phyloP scores from a whole-genome alignment of 306 rosid species.

The Fragaria nilgerrensis region DNA sequence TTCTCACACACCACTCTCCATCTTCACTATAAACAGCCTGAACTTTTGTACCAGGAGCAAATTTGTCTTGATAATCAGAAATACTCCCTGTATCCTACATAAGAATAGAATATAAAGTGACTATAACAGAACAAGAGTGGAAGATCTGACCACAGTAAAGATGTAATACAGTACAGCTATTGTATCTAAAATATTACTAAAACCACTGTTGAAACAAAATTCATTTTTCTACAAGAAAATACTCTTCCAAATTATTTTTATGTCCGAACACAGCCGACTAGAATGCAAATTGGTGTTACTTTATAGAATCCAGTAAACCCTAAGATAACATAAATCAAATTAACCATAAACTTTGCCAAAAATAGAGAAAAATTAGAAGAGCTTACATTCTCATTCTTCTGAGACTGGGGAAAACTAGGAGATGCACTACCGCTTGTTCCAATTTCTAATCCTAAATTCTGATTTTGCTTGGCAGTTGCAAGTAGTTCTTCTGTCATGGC shows the following conservation, averaged over 20 bases:
- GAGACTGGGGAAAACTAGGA: conserved; percentile 37
- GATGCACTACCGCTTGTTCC: conserved; percentile 39
- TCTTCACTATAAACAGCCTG: conserved; percentile 97
- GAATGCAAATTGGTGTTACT: neutral
- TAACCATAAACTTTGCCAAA: neutral
- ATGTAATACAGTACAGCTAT: neutral
- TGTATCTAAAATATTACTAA: neutral
- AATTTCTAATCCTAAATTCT: conserved; percentile 44
- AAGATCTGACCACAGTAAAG: conserved; percentile 15
- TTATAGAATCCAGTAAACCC: neutral
- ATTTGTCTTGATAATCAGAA: conserved; percentile 51
- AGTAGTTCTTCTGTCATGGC: conserved; percentile 91
- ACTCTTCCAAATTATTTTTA: neutral
- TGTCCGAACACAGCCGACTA: neutral
- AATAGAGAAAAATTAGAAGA: neutral
- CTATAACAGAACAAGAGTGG: neutral
- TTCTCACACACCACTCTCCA: conserved; percentile 83
- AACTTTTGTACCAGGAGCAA: conserved; percentile 71
- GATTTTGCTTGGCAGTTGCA: conserved; percentile 77
- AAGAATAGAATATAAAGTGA: conserved; percentile 4
- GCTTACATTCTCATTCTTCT: conserved; percentile 48
- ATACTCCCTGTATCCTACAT: conserved; percentile 49
- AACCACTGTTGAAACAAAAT: neutral
- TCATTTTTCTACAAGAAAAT: neutral
- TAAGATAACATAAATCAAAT: neutral